These are phyloP conservation scores for Pyrus hybrid DNA, from an alignment of 331 rosid species.

Conservation along the genomic window DNA sequence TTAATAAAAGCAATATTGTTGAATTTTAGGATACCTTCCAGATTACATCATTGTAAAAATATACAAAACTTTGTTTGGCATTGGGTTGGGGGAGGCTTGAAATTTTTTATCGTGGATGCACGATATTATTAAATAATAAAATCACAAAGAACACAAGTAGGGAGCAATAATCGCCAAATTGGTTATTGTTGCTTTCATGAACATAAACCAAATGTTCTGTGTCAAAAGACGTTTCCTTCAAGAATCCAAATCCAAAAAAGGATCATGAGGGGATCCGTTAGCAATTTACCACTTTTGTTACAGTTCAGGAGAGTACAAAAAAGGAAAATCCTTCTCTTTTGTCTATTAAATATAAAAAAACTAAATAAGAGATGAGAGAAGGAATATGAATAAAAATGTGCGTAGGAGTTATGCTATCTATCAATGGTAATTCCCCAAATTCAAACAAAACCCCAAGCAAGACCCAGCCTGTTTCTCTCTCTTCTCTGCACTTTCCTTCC, in stretches of 20 bases:
- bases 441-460: no score
- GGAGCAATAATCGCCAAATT: background rate
- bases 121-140: background rate
- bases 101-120: background rate
- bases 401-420: background rate
- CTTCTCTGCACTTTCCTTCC: no score
- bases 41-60: background rate
- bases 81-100: background rate
- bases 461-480: no score
- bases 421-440: background rate
- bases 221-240: background rate
- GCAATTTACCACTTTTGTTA: background rate
- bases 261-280: background rate
- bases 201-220: background rate
- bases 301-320: background rate
- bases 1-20: background rate
- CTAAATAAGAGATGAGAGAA: background rate
- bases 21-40: slow-evolving; percentile 35
- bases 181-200: background rate
- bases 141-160: background rate
- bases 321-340: background rate
- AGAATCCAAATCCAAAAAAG: background rate
- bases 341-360: no score
- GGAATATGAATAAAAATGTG: background rate
- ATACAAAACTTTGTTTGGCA: background rate